A percentile compares a stretch with the other conserved stretches of the same genome.
Evolutionary conservation across 768 basidiomycete genomes (phyloP).

Genomic region (Tephrocybe sp.): DNA sequence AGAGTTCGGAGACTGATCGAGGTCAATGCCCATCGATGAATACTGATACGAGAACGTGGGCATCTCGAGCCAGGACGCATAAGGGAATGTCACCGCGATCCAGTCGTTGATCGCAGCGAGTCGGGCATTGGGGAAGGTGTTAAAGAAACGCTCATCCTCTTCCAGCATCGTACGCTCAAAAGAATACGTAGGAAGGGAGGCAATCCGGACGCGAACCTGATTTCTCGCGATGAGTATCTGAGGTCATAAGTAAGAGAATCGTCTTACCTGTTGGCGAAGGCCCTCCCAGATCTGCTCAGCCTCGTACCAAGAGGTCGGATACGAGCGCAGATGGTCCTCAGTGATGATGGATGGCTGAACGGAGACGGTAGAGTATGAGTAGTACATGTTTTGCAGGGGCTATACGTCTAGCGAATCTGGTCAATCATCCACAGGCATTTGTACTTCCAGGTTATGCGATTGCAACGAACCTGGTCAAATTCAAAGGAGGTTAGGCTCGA

Average conservation of each 20-base stretch:
- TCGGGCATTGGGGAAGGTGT: conserved; percentile 16
- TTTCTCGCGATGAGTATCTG: background rate
- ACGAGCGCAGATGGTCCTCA: background rate
- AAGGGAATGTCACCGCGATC: conserved; percentile 5
- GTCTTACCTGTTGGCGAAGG: conserved; percentile 9
- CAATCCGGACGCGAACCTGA: conserved; percentile 3
- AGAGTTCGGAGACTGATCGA: background rate
- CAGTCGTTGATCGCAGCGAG: conserved; percentile 15
- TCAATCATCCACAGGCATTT: background rate
- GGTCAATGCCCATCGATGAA: background rate
- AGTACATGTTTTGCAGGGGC: background rate
- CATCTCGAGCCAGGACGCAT: background rate
- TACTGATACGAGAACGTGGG: background rate
- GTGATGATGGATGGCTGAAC: background rate
- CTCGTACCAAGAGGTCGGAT: conserved; percentile 7
- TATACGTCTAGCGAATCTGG: background rate
- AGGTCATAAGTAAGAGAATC: background rate
- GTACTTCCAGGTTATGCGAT: conserved; percentile 3
- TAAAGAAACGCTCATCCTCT: conserved; percentile 18
- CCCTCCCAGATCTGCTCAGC: conserved; percentile 13
- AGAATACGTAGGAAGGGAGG: conserved; percentile 2
- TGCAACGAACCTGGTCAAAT: conserved; percentile 1
- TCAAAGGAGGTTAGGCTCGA: conserved; percentile 14
- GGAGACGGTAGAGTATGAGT: background rate
- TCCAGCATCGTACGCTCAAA: conserved; percentile 18